Base-by-base conservation (phyloP, 371 early-diverging fungal genomes). In the Mucor saturninus region DNA sequence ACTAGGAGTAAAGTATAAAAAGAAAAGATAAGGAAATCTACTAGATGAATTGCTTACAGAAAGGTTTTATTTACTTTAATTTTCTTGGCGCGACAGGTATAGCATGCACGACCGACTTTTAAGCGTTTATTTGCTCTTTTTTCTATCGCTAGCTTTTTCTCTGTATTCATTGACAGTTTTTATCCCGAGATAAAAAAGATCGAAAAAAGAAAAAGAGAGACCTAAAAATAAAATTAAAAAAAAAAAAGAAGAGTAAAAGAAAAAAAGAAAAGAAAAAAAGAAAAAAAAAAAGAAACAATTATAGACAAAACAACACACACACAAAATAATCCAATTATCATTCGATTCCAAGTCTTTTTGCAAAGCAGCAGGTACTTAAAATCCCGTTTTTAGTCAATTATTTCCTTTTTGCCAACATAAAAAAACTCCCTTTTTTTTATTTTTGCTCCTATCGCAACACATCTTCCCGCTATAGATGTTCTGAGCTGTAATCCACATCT, bases 11-110 rank as follows among this genome's bases (percentile, higher is more conserved):
- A 4, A 21, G n/a, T 2, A 28, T 28, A 48, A 48, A 26, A 48
- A 48, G 26, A 48, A 48, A 48, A 48, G 3, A 15, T 5, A 6
- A 11, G 21, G 21, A 8, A 21, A 21, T 21, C 21, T 21, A 21
- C 21, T 21, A 21, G 21, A 21, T 21, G 21, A 21, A 21, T 21
- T 21, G 9, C 15, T 26, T 5, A 15, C 11, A 30, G 28, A 9
- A 50, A 50, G 29, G 5, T 29, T 7, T 50, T 30, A 4, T 40
- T 53, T 69, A 80, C 81, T 73, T 80, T 80, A 40, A 80, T 80
- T 66, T 80, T 80, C 59, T 80, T 80, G 15, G 70, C 76, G 32
- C 81, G 71, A 56, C 81, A 80, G 14, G 78, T 74, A 60, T 72
- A 77, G 46, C 81, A 80, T 0, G 81, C 81, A 54, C 72, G 56